Evolutionary conservation across 208 protist genomes (phyloP), one percentile per base, ranked within the genome.

Genomic region (Jaenimonas drosophilae): DNA sequence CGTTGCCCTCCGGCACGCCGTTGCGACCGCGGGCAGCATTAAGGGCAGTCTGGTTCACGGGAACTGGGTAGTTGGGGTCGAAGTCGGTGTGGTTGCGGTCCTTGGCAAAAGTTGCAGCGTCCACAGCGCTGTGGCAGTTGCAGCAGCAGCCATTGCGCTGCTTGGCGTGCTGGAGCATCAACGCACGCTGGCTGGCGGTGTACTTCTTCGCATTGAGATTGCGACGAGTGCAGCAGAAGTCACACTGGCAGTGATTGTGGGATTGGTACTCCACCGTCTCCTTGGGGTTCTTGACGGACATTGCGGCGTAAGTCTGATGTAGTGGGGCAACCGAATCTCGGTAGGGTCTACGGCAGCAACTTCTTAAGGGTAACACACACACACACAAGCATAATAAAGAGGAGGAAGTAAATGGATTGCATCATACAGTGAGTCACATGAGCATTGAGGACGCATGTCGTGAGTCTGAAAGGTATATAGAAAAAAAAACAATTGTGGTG

Each of bases 141-240:
- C 77, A 87, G 46, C 44, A 59, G 67, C 74, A 85, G 25, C 76
- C 70, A 40, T 72, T 67, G 32, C 58, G 54, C n/a, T 63, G 38
- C 44, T 71, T 49, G 5, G 43, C 47, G 42, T 60, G 17, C 20
- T 66, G 49, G 7, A 62, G 37, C 23, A 61, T 44, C 3, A 36
- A 39, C 3, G 70, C 54, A 4, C 30, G 25, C 49, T 72, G 65
- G 48, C 62, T 80, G 19, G 80, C 64, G 7, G 59, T 65, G 50
- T 64, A 55, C 71, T 87, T 88, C 61, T 89, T 93, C 1, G 64
- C 77, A 27, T 87, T 83, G 27, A 86, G 63, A 37, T 49, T 61
- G 29, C 84, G 72, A 29, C 84, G 78, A 42, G 64, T 88, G 59
- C 63, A 54, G 62, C 84, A 93, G 63, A 88, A 93, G 64, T 89